These are phyloP conservation scores for Luffa acutangula DNA, from an alignment of 306 rosid genomes.

Conservation along the genomic window DNA sequence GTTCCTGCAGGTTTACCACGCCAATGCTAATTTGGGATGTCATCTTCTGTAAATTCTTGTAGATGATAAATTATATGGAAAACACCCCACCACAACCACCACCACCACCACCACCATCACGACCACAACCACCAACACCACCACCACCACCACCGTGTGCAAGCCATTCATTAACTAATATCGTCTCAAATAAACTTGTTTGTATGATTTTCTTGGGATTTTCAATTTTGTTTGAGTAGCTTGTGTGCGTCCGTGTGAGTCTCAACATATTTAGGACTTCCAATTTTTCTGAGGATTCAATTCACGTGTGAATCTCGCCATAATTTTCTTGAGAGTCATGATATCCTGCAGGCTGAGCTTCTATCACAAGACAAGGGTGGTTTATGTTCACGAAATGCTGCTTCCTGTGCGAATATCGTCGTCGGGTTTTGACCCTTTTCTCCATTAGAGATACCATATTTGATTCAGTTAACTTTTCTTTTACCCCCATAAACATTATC, in stretches of 20 bases:
- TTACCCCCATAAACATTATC: neutral
- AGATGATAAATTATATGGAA: slow-evolving; percentile 11
- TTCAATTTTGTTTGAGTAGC: neutral
- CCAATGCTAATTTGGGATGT: slow-evolving; percentile 37
- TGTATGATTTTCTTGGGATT: neutral
- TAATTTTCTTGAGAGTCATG: neutral
- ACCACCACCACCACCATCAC: neutral
- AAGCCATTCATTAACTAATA: slow-evolving; percentile 2
- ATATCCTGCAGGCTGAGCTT: neutral
- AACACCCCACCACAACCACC: neutral
- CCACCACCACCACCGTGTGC: neutral
- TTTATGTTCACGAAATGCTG: neutral
- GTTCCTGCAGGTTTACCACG: slow-evolving; percentile 61
- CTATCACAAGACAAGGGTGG: neutral
- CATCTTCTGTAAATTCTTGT: slow-evolving; percentile 13
- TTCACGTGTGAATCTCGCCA: neutral
- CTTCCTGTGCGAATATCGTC: neutral
- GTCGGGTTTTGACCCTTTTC: slow-evolving; percentile 1
- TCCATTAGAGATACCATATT: neutral
- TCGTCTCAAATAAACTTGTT: neutral
- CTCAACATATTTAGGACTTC: neutral
- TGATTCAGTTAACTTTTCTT: neutral
- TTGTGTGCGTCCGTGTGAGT: neutral
- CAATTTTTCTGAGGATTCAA: neutral
- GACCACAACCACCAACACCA: neutral